Percentiles rank a stretch among this genome's conserved stretches.
phyloP scores from a whole-genome alignment of 345 rosid species.

The Citrus cavaleriei region DNA sequence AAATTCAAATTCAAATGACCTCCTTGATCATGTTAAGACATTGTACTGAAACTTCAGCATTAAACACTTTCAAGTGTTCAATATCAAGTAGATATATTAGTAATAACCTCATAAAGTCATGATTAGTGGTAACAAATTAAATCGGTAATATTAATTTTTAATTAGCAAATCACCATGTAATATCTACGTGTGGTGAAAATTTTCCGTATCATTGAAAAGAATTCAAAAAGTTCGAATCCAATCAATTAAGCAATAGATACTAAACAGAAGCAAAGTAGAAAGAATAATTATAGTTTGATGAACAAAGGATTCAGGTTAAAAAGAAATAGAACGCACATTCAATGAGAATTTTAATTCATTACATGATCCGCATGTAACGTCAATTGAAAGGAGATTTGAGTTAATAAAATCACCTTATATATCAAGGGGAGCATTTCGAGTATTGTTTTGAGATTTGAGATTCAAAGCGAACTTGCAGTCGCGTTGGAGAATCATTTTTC shows the following conservation, averaged over 20 bases:
- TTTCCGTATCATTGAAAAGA: too few species aligned
- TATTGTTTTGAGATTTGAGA: neutral
- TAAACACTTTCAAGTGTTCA: too few species aligned
- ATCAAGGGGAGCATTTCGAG: neutral
- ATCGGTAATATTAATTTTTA: neutral
- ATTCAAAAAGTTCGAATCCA: too few species aligned
- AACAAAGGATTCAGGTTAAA: neutral
- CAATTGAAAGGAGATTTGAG: neutral
- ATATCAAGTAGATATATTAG: neutral
- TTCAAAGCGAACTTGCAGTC: neutral
- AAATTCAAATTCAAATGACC: neutral
- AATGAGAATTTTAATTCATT: neutral
- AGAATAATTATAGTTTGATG: neutral
- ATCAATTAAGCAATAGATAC: neutral
- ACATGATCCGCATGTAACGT: neutral
- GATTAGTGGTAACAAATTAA: neutral
- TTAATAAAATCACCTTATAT: neutral
- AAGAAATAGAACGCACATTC: neutral
- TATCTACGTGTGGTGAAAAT: neutral
- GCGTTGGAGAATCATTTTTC: neutral
- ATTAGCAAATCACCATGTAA: neutral
- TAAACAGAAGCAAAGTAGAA: neutral
- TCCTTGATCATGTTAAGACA: neutral
- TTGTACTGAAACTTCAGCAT: neutral
- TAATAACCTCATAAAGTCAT: neutral